These are phyloP conservation scores for Trebouxia sp. DNA, from an alignment of 139 green algal genomes.

Conservation along the genomic window DNA sequence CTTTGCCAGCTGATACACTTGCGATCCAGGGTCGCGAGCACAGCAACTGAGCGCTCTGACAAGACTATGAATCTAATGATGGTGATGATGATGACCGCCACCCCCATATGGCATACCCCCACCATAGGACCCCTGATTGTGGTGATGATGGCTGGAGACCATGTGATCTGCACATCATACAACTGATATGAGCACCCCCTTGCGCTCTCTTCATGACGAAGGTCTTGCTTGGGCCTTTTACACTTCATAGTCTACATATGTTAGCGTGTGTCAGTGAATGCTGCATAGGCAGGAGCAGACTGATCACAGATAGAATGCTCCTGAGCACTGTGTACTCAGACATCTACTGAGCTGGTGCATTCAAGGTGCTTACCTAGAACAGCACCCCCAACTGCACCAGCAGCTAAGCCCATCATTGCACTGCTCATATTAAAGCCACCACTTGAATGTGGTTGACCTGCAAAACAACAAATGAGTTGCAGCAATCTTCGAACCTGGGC, in stretches of 20 bases:
- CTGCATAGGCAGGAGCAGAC: no score
- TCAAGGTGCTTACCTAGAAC: constrained; percentile 1
- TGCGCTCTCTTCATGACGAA: no score
- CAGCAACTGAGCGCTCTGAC: no score
- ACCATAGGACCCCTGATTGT: neutral
- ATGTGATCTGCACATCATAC: constrained; percentile 1
- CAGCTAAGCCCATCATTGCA: neutral
- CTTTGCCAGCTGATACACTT: no score
- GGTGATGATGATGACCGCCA: neutral
- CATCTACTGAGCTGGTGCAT: no score
- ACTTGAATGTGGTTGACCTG: neutral
- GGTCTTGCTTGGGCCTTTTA: neutral
- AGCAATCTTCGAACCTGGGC: neutral
- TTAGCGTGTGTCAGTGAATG: no score
- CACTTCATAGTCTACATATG: no score
- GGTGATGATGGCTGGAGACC: neutral
- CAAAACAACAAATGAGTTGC: neutral
- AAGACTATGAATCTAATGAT: no score
- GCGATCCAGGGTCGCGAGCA: no score
- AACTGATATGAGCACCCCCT: no score
- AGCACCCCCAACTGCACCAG: neutral
- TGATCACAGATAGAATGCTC: no score
- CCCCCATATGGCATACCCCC: neutral
- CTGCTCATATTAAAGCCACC: neutral
- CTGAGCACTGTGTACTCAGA: no score